A percentile compares a stretch with the other conserved stretches of the same genome.
Evolutionary conservation across 2,329 filamentous ascomycete genomes (phyloP).

Genomic region (Zymoseptoria brevis): DNA sequence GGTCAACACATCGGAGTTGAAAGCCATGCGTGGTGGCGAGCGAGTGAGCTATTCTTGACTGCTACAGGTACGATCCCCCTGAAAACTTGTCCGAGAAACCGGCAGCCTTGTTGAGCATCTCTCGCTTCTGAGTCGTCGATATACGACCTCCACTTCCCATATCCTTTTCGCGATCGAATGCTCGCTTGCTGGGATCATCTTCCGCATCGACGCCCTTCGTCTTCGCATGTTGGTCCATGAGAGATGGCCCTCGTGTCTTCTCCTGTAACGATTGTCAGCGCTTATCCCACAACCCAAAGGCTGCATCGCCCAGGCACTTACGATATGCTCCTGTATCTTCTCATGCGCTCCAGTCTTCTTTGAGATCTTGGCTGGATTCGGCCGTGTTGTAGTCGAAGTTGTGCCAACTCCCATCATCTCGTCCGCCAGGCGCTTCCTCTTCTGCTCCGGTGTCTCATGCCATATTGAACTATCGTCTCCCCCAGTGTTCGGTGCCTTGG

Average conservation of each 20-base stretch:
- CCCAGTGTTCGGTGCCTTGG: slow-evolving; percentile 37
- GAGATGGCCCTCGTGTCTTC: slow-evolving; percentile 34
- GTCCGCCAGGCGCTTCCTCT: slow-evolving; percentile 69
- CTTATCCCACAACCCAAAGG: background rate
- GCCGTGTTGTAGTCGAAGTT: slow-evolving; percentile 28
- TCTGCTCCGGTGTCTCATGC: slow-evolving; percentile 88
- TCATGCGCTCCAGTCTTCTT: slow-evolving; percentile 20
- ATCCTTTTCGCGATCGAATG: slow-evolving; percentile 89
- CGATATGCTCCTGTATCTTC: slow-evolving; percentile 53
- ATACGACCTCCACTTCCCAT: slow-evolving; percentile 71
- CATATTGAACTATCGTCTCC: slow-evolving; percentile 54
- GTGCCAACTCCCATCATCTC: slow-evolving; percentile 67
- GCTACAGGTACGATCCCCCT: slow-evolving; percentile 57
- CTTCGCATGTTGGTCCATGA: slow-evolving; percentile 42
- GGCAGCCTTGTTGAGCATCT: slow-evolving; percentile 69
- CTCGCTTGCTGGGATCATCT: slow-evolving; percentile 82
- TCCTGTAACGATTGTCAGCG: slow-evolving; percentile 31
- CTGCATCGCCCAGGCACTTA: slow-evolving; percentile 28
- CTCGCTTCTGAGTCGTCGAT: slow-evolving; percentile 58
- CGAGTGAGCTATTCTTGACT: background rate
- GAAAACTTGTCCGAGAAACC: slow-evolving; percentile 78
- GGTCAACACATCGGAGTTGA: background rate
- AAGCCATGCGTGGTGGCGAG: background rate
- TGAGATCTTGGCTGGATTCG: slow-evolving; percentile 4
- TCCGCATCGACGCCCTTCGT: slow-evolving; percentile 49